These are phyloP conservation scores for Penicillium angulare DNA, from an alignment of 495 filamentous ascomycete species.

Conservation along the genomic window DNA sequence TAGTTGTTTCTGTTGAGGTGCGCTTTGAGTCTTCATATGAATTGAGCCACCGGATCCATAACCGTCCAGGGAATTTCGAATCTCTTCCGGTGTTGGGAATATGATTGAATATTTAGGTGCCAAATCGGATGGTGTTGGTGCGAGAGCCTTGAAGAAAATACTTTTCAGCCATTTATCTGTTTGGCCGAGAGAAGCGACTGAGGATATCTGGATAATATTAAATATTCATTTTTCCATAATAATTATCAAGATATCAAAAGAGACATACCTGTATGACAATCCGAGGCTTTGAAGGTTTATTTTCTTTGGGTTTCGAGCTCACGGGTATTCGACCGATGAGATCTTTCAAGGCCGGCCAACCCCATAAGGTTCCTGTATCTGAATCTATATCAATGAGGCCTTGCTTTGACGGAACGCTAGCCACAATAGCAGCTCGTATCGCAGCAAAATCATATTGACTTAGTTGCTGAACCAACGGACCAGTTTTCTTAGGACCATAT, in stretches of 20 bases:
- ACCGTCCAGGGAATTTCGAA: slow-evolving; percentile 75
- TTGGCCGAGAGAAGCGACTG: slow-evolving; percentile 75
- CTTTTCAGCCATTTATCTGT: slow-evolving; percentile 72
- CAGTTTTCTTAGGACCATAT: slow-evolving; percentile 59
- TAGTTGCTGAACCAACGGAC: slow-evolving; percentile 55
- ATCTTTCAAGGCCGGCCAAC: slow-evolving; percentile 68
- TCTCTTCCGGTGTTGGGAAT: slow-evolving; percentile 77
- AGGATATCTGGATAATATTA: slow-evolving; percentile 55
- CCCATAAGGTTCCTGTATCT: slow-evolving; percentile 57
- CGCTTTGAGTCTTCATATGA: slow-evolving; percentile 71
- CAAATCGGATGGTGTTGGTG: slow-evolving; percentile 18
- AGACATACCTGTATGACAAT: slow-evolving; percentile 62
- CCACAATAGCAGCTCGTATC: slow-evolving; percentile 71
- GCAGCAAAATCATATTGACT: slow-evolving; percentile 65
- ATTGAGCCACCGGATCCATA: slow-evolving; percentile 78
- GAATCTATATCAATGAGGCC: slow-evolving; percentile 36
- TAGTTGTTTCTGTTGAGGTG: slow-evolving; percentile 70
- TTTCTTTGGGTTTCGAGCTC: background rate
- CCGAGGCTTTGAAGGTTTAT: slow-evolving; percentile 37
- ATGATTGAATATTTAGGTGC: slow-evolving; percentile 58
- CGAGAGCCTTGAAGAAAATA: slow-evolving; percentile 60
- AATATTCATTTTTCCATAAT: background rate
- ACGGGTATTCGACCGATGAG: slow-evolving; percentile 53
- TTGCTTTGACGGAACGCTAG: slow-evolving; percentile 70
- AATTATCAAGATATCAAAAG: background rate